Base-by-base conservation (phyloP, 1,139 yeast genomes). In the Geotrichum australiense region DNA sequence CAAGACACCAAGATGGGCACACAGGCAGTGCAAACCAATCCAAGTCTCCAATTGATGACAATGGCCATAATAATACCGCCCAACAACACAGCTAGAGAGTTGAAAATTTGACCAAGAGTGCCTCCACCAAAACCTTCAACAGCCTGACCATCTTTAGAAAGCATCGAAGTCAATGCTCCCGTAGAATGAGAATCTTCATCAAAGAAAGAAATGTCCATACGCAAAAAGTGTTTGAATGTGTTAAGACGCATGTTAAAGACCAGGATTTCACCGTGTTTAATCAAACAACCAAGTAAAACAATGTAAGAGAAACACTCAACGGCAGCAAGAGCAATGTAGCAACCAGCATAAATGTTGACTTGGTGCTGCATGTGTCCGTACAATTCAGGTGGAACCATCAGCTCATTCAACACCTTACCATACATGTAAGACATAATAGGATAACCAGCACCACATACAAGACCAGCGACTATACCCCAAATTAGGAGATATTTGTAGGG, bases 101-200 rank as follows among this genome's bases (percentile, higher is more conserved):
- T 94, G 49, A 83, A 74, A 41, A 87, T 75, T 4, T 82, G 66
- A n/a, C 94, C 85, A 45, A 93, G 71, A 37, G 83, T 79, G 21
- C 95, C 94, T 59, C 91, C 96, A 33, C 93, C 82, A 32, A 86
- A 73, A 54, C 87, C 87, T 46, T 84, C 78, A 19, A 87, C 89
- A 31, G 84, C 76, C 55, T 82, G 87, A 1, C 94, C 89, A 59
- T 87, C 96, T 45, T 82, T 79, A 26, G 91, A 80, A 22, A 86
- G 66, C 49, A 94, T 69, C 2, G 94, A 80, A 19, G 87, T 83
- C 56, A 87, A 69, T 50, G 87, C 93, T 41, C 96, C 96, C 2
- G 89, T 58, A 10, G 63, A 51, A 43, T 63, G 61, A 34, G 53
- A 52, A 57, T 81, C 82, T 36, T 86, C 85, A 55, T 87, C 96